Evolutionary conservation across 129 eudicot genomes (phyloP).

Genomic region (Scalesia atractyloides): DNA sequence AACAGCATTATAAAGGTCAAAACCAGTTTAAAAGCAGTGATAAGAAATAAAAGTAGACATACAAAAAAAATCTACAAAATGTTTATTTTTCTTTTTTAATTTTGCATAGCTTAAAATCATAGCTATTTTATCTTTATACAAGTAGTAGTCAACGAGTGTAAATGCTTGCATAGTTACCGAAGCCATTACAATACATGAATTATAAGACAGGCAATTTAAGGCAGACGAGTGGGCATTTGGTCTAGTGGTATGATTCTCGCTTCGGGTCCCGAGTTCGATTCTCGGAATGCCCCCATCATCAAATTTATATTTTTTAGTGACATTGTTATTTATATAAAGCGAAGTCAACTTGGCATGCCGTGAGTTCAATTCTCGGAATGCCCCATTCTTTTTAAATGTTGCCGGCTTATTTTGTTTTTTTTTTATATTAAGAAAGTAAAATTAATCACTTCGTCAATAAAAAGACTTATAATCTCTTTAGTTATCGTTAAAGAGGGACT

Average conservation of each 20-base stretch:
- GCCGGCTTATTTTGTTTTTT: background rate
- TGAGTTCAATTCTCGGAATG: constrained; percentile 99
- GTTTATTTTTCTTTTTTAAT: too few species aligned
- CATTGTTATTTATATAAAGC: background rate
- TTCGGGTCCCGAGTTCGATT: constrained; percentile 85
- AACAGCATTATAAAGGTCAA: background rate
- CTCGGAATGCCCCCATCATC: constrained; percentile 76
- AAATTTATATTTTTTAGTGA: background rate
- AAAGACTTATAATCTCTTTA: too few species aligned
- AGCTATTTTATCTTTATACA: too few species aligned
- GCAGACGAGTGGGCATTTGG: constrained; percentile 58
- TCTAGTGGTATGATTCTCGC: constrained; percentile 90
- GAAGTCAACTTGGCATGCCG: constrained; percentile 42
- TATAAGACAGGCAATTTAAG: too few species aligned
- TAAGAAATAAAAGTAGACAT: background rate
- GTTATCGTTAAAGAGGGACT: background rate
- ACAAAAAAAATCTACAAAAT: too few species aligned
- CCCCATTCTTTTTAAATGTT: background rate
- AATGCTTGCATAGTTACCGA: too few species aligned
- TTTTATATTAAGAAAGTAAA: background rate
- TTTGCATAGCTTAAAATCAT: too few species aligned
- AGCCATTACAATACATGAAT: too few species aligned
- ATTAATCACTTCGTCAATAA: background rate
- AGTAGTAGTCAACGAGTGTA: too few species aligned
- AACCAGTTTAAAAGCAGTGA: background rate